Base-by-base conservation (phyloP, 2,329 filamentous ascomycete genomes). In the Ophiognomonia clavigignenti-juglandacearum region DNA sequence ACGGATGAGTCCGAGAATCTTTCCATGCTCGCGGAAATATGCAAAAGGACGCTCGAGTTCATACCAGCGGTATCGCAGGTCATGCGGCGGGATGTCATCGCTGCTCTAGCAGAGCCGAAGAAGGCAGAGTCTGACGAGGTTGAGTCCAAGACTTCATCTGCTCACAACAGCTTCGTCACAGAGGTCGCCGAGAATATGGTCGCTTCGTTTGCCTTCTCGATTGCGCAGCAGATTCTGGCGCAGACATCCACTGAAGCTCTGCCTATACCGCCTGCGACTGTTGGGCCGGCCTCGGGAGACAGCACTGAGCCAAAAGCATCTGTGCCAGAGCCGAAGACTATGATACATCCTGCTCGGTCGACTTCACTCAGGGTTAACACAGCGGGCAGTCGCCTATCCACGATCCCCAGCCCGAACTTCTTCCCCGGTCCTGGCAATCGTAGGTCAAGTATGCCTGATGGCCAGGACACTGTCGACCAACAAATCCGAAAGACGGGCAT, bases 21-120 rank as follows among this genome's bases (percentile, higher is more conserved):
- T 20, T 70, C 78, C 9, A 80, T 90, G 52, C 75, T 96, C n/a
- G 86, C 88, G 1, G 90, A 97, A 59, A 81, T 96, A 23, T 95
- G 90, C 61, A 82, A 83, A 51, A 79, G 91, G 48, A 84, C 89
- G 2, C 75, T 93, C 9, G 84, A 88, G 52, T 97, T 96, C 57
- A 85, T 97, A 31, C 85, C 88, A 1, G 80, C 85, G 32, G 83
- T 88, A 31, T 86, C 88, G 3, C 81, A 87, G 44, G 81, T 90
- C 19, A 82, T 97, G 69, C 80, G 90, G 43, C 77, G 81, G 45
- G 93, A 97, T 59, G 71, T 97, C 3, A 68, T 81, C 39, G 73
- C 77, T n/a, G 82, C 85, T 29, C 71, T 84, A 45, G 62, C 67
- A 13, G 63, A 72, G 4, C 63, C 67, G 19, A 65, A 67, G 18